Evolutionary conservation across 2,329 filamentous ascomycete genomes (phyloP).

Genomic region (Sarocladium oryzae): DNA sequence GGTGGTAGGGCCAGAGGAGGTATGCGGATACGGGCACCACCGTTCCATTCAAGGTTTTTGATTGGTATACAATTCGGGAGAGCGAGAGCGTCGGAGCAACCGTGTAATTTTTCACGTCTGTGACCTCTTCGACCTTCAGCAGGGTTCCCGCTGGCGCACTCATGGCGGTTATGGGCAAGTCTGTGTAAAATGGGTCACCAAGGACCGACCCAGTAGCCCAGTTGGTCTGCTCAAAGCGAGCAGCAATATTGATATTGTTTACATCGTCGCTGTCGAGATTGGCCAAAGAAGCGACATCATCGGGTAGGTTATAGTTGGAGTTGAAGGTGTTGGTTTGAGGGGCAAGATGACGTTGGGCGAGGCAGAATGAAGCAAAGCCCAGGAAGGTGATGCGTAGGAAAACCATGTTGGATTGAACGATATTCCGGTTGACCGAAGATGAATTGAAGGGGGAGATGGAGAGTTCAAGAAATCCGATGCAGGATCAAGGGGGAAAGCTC

Average conservation of each 20-base stretch:
- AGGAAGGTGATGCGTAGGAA: background rate
- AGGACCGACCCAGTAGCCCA: constrained; percentile 24
- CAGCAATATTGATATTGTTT: constrained; percentile 16
- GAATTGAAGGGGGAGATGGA: background rate
- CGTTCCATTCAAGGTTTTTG: constrained; percentile 36
- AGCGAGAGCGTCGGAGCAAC: constrained; percentile 34
- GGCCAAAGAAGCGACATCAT: constrained; percentile 17
- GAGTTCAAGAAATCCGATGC: no score
- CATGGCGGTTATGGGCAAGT: constrained; percentile 17
- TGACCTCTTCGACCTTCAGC: constrained; percentile 32
- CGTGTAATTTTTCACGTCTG: constrained; percentile 30
- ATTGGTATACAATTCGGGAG: constrained; percentile 43
- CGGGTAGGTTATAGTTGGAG: constrained; percentile 21
- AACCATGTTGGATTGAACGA: background rate
- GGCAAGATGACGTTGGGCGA: background rate
- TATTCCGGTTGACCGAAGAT: background rate
- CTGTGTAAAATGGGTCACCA: constrained; percentile 34
- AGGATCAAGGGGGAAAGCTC: no score
- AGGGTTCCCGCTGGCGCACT: constrained; percentile 27
- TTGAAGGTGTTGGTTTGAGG: constrained; percentile 19
- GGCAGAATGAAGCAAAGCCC: background rate
- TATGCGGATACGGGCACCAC: constrained; percentile 41
- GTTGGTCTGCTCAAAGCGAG: constrained; percentile 13
- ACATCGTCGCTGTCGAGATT: constrained; percentile 15
- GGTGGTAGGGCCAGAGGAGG: constrained; percentile 40